Evolutionary conservation across 1,284 basidiomycete species (phyloP).

Genomic region (Cutaneotrichosporon cavernicola): DNA sequence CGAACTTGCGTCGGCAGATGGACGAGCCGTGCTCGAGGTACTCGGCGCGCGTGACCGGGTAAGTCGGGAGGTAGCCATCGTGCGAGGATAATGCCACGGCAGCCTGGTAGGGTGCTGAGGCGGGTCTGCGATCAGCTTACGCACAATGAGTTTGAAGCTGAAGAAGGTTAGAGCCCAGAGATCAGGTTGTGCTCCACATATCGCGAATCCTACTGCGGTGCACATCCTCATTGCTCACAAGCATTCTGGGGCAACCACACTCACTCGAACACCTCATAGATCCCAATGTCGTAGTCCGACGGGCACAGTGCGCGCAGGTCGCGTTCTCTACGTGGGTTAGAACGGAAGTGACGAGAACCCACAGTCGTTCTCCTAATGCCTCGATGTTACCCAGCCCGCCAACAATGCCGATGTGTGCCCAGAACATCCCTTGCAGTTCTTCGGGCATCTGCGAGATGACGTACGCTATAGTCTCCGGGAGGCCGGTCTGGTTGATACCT

Average conservation of each 20-base stretch:
- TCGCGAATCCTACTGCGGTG: not conserved
- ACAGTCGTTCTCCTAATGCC: slow-evolving; percentile 72
- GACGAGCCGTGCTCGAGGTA: slow-evolving; percentile 76
- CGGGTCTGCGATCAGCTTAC: slow-evolving; percentile 59
- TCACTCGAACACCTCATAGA: slow-evolving; percentile 71
- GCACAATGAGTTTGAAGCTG: not conserved
- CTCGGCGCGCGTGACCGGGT: slow-evolving; percentile 69
- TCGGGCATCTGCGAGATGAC: slow-evolving; percentile 71
- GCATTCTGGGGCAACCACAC: slow-evolving; percentile 45
- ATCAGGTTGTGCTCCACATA: not conserved
- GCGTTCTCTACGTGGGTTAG: slow-evolving; percentile 46
- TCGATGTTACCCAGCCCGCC: slow-evolving; percentile 77
- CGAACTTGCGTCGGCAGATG: slow-evolving; percentile 59
- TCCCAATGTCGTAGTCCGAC: slow-evolving; percentile 67
- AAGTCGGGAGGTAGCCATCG: slow-evolving; percentile 58
- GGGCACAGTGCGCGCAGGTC: slow-evolving; percentile 79
- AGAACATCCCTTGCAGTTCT: slow-evolving; percentile 84
- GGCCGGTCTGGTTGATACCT: slow-evolving; percentile 75
- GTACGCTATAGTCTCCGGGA: slow-evolving; percentile 70
- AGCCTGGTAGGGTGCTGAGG: slow-evolving; percentile 68
- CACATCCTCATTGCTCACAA: not conserved
- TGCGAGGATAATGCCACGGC: slow-evolving; percentile 63
- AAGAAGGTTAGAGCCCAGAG: not conserved
- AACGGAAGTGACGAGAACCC: slow-evolving; percentile 25
- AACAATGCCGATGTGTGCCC: slow-evolving; percentile 85